Evolutionary conservation across 768 basidiomycete genomes (phyloP), one percentile per base, ranked within the genome.

Genomic region (Lentinula raphanica): DNA sequence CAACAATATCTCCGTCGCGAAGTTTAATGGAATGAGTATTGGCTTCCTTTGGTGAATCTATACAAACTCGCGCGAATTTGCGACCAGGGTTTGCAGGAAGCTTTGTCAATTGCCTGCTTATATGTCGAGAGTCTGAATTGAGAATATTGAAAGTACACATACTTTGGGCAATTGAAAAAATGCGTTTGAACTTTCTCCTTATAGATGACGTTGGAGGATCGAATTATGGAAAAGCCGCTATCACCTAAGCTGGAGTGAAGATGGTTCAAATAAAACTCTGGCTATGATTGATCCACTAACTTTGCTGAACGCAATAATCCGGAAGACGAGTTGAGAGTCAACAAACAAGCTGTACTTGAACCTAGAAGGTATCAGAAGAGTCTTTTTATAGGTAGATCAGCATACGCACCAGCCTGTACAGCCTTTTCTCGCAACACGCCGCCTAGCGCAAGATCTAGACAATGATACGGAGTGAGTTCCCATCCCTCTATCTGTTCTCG

Each of bases 271-370:
- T 54, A 46, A 49, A 17, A 51, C 39, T 45, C 44, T 38, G 48
- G 29, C 45, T 55, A 15, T 42, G 21, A 49, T 17, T 38, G 15
- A 15, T 51, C 28, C 25, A 74, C 82, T 63, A 67, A 91, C 90
- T 90, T 92, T 58, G 89, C 88, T 23, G 89, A 83, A 50, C 87
- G 87, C 58, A 93, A 74, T 44, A 87, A 60, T 15, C 90, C 90
- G 2, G 86, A 87, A 17, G 87, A 81, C 8, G 88, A 79, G 65
- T 92, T 92, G 56, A 93, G 68, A 54, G 81, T 89, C 36, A 91
- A 66, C 25, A 93, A 70, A 64, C 88, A 90, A 32, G 89, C 90
- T 0, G 92, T 94, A 67, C 92, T 93, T 11, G 92, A 92, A 56
- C 91, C 91, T 93, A 49, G 48, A 75, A 65, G 46, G 23, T 62